Evolutionary conservation across 164 flowering plant species (phyloP), one percentile per base, ranked within the genome.

Genomic region (Annona squamosa): DNA sequence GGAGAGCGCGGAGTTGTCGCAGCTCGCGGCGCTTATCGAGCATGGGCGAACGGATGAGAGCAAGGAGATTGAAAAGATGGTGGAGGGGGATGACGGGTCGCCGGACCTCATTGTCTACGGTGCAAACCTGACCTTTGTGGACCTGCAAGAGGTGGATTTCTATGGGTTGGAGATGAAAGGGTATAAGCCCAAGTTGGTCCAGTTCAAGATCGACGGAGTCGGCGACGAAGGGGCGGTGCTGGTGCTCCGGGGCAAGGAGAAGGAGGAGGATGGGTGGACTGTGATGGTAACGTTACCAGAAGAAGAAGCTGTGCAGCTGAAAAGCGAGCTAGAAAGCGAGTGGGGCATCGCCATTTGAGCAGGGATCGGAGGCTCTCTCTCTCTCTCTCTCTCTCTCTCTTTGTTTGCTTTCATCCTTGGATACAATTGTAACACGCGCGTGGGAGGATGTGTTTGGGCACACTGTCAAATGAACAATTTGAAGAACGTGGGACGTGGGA

Each of bases 171-270:
- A 89, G 65, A 1, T 86, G 47, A 81, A 81, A 9, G 93, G 90
- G 5, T 65, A 86, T 1, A 86, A 73, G 65, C 88, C 95, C 0
- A 72, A 81, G 68, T 74, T 66, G 37, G 95, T 80, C 9, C 79
- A 80, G 67, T 90, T 84, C 63, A 66, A 37, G 1, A 63, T 90
- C 3, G 83, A 75, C 19, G 94, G 95, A 13, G 86, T 88, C 44
- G 93, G 98, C 1, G 91, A 87, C 37, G 84, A 86, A 56, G 98
- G 97, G 65, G 84, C 69, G 10, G 87, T 91, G n/a, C 56, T 91
- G 76, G 86, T 93, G 70, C 85, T 88, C 67, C 88, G 86, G 0
- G 83, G 74, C 19, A 82, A 81, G 3, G 78, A 70, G 69, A 69
- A n/a, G 37, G 37, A 26, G 37, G 37, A 26, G 37, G 72, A 71